These are phyloP conservation scores for Tetrastigma voinierianum DNA, from an alignment of 164 flowering plant species.

Conservation along the genomic window DNA sequence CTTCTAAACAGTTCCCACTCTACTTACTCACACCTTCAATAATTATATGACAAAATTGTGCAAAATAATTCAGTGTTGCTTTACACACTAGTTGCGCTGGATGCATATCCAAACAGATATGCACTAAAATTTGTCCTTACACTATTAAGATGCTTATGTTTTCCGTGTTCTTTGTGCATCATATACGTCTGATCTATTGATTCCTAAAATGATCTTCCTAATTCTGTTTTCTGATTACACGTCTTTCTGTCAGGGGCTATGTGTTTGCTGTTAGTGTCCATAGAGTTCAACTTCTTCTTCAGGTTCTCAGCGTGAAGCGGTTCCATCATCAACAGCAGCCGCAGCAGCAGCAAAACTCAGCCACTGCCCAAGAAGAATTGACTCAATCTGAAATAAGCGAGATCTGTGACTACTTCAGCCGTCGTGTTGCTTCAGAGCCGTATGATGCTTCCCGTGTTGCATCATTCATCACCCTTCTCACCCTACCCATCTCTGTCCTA, in stretches of 20 bases:
- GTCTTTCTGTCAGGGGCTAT: conserved; percentile 65
- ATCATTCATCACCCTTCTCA: conserved; percentile 96
- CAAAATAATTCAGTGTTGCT: too few species aligned
- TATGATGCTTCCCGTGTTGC: conserved; percentile 99
- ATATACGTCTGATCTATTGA: too few species aligned
- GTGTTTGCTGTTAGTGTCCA: conserved; percentile 98
- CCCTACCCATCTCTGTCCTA: conserved; percentile 86
- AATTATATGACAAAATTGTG: too few species aligned
- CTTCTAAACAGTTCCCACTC: too few species aligned
- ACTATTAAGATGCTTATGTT: too few species aligned
- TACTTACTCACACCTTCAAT: too few species aligned
- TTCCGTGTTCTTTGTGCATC: too few species aligned
- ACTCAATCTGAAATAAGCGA: conserved; percentile 80
- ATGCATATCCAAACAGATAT: too few species aligned
- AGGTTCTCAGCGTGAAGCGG: conserved; percentile 91
- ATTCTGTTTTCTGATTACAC: conserved; percentile 1
- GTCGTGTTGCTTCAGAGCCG: conserved; percentile 98
- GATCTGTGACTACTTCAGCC: conserved; percentile 96
- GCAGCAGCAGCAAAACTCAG: conserved; percentile 66
- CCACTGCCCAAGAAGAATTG: conserved; percentile 71
- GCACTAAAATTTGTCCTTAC: too few species aligned
- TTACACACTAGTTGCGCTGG: too few species aligned
- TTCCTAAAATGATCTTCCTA: neutral
- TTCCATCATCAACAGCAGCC: conserved; percentile 88
- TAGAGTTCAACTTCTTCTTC: conserved; percentile 95